Conservation (phyloP, 345 rosid genomes). For the Alliaria petiolata region DNA sequence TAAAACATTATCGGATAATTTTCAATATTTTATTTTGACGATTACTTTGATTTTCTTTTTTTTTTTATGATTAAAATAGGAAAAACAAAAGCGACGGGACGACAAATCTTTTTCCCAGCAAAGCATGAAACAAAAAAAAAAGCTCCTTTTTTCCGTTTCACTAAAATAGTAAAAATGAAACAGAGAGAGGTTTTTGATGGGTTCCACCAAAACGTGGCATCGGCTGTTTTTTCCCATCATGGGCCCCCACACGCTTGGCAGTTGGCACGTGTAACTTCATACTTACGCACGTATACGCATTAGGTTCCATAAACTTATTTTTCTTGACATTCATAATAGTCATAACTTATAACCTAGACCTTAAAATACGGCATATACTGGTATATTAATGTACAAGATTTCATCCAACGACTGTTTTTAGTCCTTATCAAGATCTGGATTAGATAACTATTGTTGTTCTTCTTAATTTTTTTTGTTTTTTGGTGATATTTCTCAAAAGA, state of each 20-base stretch:
- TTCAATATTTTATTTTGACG: not conserved
- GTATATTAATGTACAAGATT: too few species aligned
- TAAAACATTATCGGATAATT: slow-evolving; percentile 12
- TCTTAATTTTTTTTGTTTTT: too few species aligned
- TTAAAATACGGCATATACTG: too few species aligned
- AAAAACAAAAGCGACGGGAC: slow-evolving; percentile 26
- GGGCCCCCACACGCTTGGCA: slow-evolving; percentile 1
- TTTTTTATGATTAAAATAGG: not conserved
- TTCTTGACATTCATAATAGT: too few species aligned
- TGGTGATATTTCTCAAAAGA: too few species aligned
- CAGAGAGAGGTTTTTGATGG: not conserved
- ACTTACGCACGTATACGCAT: not conserved
- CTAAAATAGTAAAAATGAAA: slow-evolving; percentile 16
- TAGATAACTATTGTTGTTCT: too few species aligned
- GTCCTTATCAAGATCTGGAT: too few species aligned
- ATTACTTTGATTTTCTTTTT: not conserved
- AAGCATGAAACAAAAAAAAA: slow-evolving; percentile 15
- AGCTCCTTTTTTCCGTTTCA: slow-evolving; percentile 8
- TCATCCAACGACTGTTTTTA: too few species aligned
- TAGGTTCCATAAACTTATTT: not conserved
- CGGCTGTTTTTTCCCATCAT: slow-evolving; percentile 3
- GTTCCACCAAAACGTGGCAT: slow-evolving; percentile 25
- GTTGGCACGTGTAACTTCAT: not conserved
- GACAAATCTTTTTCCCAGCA: slow-evolving; percentile 25
- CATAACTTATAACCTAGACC: too few species aligned